Base-by-base conservation (phyloP, 2,329 filamentous ascomycete genomes). In the Cylindrodendrum hubeiense region DNA sequence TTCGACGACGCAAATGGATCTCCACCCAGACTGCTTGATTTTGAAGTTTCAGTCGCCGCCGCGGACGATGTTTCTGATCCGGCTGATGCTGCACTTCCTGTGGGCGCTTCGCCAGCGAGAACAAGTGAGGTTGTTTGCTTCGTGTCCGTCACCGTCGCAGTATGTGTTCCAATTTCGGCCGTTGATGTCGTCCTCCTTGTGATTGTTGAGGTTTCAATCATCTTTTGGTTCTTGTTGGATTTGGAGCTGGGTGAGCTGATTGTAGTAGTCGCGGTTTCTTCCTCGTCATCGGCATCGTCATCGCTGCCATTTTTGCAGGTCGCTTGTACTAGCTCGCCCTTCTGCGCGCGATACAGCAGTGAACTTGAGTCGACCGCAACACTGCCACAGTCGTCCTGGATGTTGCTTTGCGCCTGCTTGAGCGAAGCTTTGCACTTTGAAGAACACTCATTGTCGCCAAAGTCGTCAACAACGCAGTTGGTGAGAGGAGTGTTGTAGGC, bases 401-500 rank as follows among this genome's bases (percentile, higher is more conserved):
- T 76, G 26, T 67, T 73, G 6, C 46, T 63, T 46, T 82, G 68
- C n/a, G 72, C 70, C 8, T 65, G 65, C 21, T 61, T 37, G 46
- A 81, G 64, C 2, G 72, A 78, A 8, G 66, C 64, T 43, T 73
- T 74, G 66, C 84, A 85, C 4, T 58, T 63, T 4, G 62, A 39
- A 17, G 83, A 84, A 71, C 84, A 85, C 2, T 68, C 68, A 13
- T 67, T 75, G 3, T 59, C 59, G 26, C 84, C 84, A 68, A 85
- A 74, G 30, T 74, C 83, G 59, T 59, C 28, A 4, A 69, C 34
- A 4, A 55, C 61, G 71, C 83, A 85, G 53, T 77, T 76, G n/a
- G 60, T 44, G 26, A 85, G 78, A 5, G 78, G 78, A 6, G 75
- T 73, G 67, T 82, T 80, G 74, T 85, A 85, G 34, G 80, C 82